phyloP scores from a whole-genome alignment of 1,284 basidiomycete genomes.

The Coniferiporia weirii region DNA sequence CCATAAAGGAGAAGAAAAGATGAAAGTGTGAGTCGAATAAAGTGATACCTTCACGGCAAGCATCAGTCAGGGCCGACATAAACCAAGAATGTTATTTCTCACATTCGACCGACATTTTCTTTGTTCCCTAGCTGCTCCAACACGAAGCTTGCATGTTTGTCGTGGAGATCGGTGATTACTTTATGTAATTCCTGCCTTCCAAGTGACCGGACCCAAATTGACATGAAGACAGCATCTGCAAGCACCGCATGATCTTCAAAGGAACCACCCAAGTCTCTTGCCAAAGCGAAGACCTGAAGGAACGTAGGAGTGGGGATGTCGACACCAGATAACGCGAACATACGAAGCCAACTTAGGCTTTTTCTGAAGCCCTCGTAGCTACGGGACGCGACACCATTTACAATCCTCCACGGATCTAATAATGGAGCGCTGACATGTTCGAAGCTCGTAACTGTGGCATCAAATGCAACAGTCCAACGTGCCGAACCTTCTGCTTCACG shows the following conservation, averaged over 20 bases:
- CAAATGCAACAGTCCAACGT: constrained; percentile 11
- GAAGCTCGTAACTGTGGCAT: constrained; percentile 15
- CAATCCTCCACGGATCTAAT: constrained; percentile 52
- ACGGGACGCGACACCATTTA: constrained; percentile 41
- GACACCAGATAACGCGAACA: constrained; percentile 63
- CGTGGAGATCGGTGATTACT: constrained; percentile 45
- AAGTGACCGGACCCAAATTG: constrained; percentile 49
- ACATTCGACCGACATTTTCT: constrained; percentile 31
- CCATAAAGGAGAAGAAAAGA: constrained; percentile 60
- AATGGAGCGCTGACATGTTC: constrained; percentile 21
- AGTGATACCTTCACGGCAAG: constrained; percentile 31
- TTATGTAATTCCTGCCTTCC: constrained; percentile 53
- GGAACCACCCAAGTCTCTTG: constrained; percentile 35
- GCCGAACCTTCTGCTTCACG: constrained; percentile 39
- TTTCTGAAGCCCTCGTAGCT: constrained; percentile 42
- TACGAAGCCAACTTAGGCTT: constrained; percentile 58
- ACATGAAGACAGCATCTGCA: constrained; percentile 43
- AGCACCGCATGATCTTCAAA: constrained; percentile 43
- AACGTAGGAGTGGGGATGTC: constrained; percentile 54
- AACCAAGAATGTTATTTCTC: constrained; percentile 20
- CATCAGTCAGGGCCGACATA: neutral
- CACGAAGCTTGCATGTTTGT: constrained; percentile 35
- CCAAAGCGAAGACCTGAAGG: constrained; percentile 39
- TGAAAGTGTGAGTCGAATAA: constrained; percentile 53
- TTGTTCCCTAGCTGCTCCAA: constrained; percentile 32